Conservation (phyloP, 2,329 filamentous ascomycete species). For the Phyllosticta capitalensis region DNA sequence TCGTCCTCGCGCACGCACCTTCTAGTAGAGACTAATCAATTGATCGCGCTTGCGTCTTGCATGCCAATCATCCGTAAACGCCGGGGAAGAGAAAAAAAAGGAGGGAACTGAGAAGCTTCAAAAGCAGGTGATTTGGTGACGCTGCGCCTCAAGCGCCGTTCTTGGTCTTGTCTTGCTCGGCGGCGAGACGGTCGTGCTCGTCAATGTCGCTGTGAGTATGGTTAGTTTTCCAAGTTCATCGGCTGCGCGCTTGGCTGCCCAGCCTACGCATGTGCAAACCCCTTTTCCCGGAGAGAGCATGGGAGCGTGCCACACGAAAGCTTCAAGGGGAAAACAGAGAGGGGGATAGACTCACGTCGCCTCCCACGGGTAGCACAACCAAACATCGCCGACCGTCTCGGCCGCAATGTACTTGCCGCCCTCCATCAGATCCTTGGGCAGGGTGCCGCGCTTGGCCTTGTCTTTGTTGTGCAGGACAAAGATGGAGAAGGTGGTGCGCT, state of each 20-base stretch:
- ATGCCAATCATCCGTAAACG: no score
- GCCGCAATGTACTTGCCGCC: constrained; percentile 73
- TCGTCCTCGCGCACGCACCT: no score
- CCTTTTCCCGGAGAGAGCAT: neutral
- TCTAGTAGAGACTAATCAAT: no score
- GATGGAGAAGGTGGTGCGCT: constrained; percentile 82
- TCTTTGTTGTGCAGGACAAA: constrained; percentile 99
- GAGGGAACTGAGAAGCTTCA: no score
- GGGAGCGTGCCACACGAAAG: constrained; percentile 15
- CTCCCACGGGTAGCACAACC: constrained; percentile 99
- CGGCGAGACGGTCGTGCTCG: constrained; percentile 69
- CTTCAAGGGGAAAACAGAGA: neutral
- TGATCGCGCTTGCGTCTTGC: no score
- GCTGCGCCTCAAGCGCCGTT: neutral
- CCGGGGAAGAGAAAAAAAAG: no score
- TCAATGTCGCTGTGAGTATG: constrained; percentile 60
- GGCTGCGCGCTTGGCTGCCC: no score
- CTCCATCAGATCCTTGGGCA: constrained; percentile 69
- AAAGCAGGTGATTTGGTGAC: no score
- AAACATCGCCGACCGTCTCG: constrained; percentile 81
- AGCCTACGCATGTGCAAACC: neutral
- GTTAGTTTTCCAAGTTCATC: no score
- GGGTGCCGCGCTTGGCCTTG: constrained; percentile 82
- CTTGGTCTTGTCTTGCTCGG: constrained; percentile 1
- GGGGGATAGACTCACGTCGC: constrained; percentile 49